Evolutionary conservation across 2,329 filamentous ascomycete genomes (phyloP), one percentile per base, ranked within the genome.

Genomic region (Rosellinia necatrix): DNA sequence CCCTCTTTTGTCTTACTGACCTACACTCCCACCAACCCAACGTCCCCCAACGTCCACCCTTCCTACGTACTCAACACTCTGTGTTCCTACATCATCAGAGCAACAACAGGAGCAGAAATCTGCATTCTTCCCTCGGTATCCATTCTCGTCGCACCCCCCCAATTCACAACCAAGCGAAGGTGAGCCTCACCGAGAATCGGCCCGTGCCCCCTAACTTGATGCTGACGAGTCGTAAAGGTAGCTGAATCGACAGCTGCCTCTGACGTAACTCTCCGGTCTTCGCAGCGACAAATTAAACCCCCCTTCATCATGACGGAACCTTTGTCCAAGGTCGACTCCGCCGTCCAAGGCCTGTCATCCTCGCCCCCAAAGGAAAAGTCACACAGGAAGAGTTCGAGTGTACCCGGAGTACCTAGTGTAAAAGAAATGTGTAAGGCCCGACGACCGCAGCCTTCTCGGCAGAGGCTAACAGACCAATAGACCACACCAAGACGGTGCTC

Each of bases 251-350:
- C 43, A 29, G 17, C 21, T 13, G 9, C 25, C 34, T 34, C 13
- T 30, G 24, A 15, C 19, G 30, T 34, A 17, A 55, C 22, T 4
- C 12, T 21, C 24, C 6, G 38, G 15, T 19, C 52, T 49, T 50
- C 24, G 38, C 32, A 52, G 60, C 35, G 19, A 59, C 15, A 29
- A 44, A 42, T 22, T 42, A 24, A 49, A 15, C n/a, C n/a, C n/a
- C n/a, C 54, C 60, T 60, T 50, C 63, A 64, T 35, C 62, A 69
- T 69, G 67, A 70, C 77, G 61, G 77, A 78, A 74, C 83, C 88
- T 69, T 84, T 96, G 72, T 83, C 84, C 76, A 96, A 96, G 81
- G 86, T 96, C 79, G 92, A 97, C 77, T 96, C 92, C 58, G 91
- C 91, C 79, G 86, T 96, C 71, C 87, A 91, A 72, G 90, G 91